A percentile compares a stretch with the other conserved stretches of the same genome.
Conservation (phyloP, 805 yeast species). For the Candida chilensis region DNA sequence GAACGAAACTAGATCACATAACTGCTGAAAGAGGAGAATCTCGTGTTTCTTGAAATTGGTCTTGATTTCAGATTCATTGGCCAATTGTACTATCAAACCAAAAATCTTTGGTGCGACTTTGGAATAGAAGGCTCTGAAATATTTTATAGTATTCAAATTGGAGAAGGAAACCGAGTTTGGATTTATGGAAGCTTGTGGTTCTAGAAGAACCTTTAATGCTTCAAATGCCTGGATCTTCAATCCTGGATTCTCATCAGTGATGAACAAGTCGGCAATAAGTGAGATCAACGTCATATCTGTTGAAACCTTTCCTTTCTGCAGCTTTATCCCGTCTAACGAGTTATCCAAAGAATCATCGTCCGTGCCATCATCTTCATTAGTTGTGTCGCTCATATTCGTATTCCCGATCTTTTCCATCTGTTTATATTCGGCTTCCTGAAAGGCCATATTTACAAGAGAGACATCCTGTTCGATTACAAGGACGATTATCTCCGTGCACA, state of each 20-base stretch:
- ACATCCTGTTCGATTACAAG: constrained; percentile 82
- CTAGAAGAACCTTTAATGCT: constrained; percentile 68
- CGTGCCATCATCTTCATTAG: constrained; percentile 5
- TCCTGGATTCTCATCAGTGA: constrained; percentile 60
- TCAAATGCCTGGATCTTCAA: constrained; percentile 77
- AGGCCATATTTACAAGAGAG: constrained; percentile 33
- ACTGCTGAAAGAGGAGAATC: constrained; percentile 33
- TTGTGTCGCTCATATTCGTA: constrained; percentile 6
- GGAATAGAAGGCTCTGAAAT: constrained; percentile 52
- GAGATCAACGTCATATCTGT: constrained; percentile 54
- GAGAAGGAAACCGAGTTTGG: constrained; percentile 13
- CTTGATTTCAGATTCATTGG: constrained; percentile 2
- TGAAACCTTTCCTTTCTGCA: too few relatives aligned
- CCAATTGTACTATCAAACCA: constrained; percentile 29
- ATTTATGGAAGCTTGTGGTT: constrained; percentile 26
- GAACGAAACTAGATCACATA: constrained; percentile 66
- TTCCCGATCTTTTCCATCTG: constrained; percentile 10
- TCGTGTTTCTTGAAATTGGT: constrained; percentile 2
- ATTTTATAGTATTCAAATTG: constrained; percentile 26
- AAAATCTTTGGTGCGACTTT: constrained; percentile 54
- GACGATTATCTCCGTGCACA: constrained; percentile 76
- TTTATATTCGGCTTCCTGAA: constrained; percentile 2
- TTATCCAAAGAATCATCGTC: constrained; percentile 29
- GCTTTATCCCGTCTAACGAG: too few relatives aligned
- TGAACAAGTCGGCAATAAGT: constrained; percentile 48